phyloP scores from a whole-genome alignment of 306 rosid genomes.

The Cicer bijugum region DNA sequence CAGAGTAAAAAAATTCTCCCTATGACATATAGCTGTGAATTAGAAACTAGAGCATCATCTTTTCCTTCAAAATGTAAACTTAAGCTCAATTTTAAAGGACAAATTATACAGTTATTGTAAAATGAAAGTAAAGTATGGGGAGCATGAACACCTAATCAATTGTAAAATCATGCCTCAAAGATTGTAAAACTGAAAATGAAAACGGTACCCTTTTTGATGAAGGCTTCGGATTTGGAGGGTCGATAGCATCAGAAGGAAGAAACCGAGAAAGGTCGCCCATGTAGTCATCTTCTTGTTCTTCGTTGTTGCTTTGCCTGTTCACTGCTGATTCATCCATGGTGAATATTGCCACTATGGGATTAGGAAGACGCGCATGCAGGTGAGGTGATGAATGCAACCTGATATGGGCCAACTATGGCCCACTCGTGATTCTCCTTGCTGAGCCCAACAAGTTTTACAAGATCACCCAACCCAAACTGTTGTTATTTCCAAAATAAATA shows the following conservation, averaged over 20 bases:
- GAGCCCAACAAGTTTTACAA: background rate
- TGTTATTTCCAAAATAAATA: too few species aligned
- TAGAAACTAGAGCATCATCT: background rate
- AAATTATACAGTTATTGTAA: slow-evolving; percentile 12
- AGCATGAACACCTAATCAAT: background rate
- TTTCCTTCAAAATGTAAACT: background rate
- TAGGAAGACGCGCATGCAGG: background rate
- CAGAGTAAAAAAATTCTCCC: background rate
- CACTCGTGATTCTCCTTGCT: background rate
- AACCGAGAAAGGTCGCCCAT: slow-evolving; percentile 83
- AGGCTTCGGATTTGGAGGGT: slow-evolving; percentile 56
- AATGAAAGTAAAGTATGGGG: background rate
- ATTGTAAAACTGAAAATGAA: slow-evolving; percentile 8
- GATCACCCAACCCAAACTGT: background rate
- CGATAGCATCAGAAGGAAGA: slow-evolving; percentile 54
- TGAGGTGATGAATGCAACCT: background rate
- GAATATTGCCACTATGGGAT: background rate
- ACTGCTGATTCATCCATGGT: slow-evolving; percentile 63
- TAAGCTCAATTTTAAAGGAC: slow-evolving; percentile 4
- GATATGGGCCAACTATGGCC: background rate
- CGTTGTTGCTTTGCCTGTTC: slow-evolving; percentile 31
- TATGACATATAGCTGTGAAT: background rate
- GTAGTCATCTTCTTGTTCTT: slow-evolving; percentile 67
- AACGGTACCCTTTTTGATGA: slow-evolving; percentile 51
- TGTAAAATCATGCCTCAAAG: too few species aligned